Evolutionary conservation across 1,284 basidiomycete species (phyloP).

Genomic region (Puccinia novopanici): DNA sequence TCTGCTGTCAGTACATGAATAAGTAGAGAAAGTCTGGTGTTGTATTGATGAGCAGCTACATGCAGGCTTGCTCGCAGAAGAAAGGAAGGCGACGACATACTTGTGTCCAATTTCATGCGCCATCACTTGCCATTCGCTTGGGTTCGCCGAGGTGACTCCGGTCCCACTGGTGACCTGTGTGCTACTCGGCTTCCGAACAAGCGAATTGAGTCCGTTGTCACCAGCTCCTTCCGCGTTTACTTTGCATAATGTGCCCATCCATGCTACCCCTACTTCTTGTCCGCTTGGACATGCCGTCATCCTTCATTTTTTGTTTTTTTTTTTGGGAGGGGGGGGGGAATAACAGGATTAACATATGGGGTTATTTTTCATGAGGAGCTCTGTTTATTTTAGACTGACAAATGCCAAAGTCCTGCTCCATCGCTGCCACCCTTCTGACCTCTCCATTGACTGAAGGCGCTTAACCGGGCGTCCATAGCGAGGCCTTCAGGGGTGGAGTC

Average conservation of each 20-base stretch:
- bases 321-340: neutral
- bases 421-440: slow-evolving; percentile 54
- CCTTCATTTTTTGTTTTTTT: neutral
- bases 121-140: slow-evolving; percentile 57
- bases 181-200: neutral
- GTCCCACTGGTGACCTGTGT: slow-evolving; percentile 55
- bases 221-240: slow-evolving; percentile 46
- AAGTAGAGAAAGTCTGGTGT: neutral
- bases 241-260: slow-evolving; percentile 56
- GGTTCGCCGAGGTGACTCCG: slow-evolving; percentile 56
- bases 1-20: neutral
- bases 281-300: slow-evolving; percentile 56
- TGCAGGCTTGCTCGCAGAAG: neutral
- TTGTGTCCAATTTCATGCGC: slow-evolving; percentile 56
- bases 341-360: too few species aligned
- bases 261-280: slow-evolving; percentile 57
- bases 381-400: slow-evolving; percentile 13
- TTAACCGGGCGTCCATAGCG: slow-evolving; percentile 55
- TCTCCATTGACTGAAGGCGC: slow-evolving; percentile 56
- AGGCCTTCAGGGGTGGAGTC: slow-evolving; percentile 43
- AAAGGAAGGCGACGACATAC: neutral
- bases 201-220: neutral
- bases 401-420: slow-evolving; percentile 57
- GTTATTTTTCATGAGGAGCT: neutral
- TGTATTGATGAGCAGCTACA: too few species aligned